Evolutionary conservation across 2,329 filamentous ascomycete genomes (phyloP).

Genomic region (Fusarium nelsonii): DNA sequence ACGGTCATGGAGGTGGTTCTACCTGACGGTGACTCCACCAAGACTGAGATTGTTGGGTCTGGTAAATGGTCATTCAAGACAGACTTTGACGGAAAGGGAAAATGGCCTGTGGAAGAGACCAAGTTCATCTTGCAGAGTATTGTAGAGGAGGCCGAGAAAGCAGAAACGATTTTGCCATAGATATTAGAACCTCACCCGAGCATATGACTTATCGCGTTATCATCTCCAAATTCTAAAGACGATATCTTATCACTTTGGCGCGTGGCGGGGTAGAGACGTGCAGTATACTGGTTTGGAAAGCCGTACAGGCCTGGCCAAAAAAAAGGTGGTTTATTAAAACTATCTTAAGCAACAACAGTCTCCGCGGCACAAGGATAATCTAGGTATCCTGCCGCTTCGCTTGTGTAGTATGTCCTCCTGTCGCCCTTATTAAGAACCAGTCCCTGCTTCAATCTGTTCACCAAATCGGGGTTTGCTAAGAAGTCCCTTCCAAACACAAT

Average conservation of each 20-base stretch:
- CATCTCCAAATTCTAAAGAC: too few species aligned
- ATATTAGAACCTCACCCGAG: too few species aligned
- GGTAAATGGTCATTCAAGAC: conserved; percentile 36
- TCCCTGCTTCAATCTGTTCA: conserved; percentile 45
- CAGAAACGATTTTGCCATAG: not conserved
- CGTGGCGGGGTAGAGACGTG: too few species aligned
- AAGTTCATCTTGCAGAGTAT: conserved; percentile 18
- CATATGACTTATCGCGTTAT: too few species aligned
- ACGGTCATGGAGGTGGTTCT: conserved; percentile 43
- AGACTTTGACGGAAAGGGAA: not conserved
- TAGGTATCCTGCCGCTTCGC: conserved; percentile 40
- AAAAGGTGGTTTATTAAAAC: too few species aligned
- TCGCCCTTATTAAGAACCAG: conserved; percentile 47
- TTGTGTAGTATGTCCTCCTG: conserved; percentile 47
- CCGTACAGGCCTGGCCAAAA: too few species aligned
- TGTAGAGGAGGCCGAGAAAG: not conserved
- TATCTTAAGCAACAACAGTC: rapidly evolving
- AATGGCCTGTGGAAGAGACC: conserved; percentile 31
- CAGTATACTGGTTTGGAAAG: too few species aligned
- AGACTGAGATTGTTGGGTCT: conserved; percentile 32
- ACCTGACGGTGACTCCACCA: conserved; percentile 7
- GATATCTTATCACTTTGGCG: too few species aligned
- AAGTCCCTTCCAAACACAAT: conserved; percentile 53
- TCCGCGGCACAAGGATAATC: conserved; percentile 45
- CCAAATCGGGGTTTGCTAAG: conserved; percentile 48